Base-by-base conservation (phyloP, 345 rosid genomes). In the Cardamine resedifolia region DNA sequence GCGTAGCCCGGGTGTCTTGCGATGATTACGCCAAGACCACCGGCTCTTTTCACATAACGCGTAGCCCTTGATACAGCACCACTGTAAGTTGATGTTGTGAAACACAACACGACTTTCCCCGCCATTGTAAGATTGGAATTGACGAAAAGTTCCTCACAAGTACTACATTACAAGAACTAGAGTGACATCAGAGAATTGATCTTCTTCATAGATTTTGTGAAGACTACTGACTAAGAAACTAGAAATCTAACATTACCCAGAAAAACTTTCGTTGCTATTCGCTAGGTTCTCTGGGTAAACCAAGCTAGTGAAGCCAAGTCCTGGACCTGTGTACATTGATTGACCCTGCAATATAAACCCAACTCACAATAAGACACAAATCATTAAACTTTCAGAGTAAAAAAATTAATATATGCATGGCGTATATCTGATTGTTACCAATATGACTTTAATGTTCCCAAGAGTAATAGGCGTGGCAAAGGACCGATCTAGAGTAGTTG, bases 401-500 rank as follows among this genome's bases (percentile, higher is more conserved):
- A 48, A 59, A 58, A 5, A 15, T 39, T n/a, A 66, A 52, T 28
- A 0, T 14, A 12, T n/a, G n/a, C n/a, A n/a, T 23, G 18, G 26
- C 1, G 31, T 4, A 10, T 4, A 3, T 28, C 7, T 30, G 3
- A 3, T 61, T 5, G 52, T 61, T 73, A 81, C 84, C 84, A 81
- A 15, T 66, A 81, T 63, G 33, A 8, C 26, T 50, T 62, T 16
- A 48, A 72, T 75, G 70, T 81, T 81, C 9, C 78, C 78, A 36
- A 81, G 80, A 12, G 66, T 68, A 7, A 81, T 72, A 8, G 76
- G 59, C 10, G 83, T 79, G 3, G 76, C 70, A 66, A 83, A 83
- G 7, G 85, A 78, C 60, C 87, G 84, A 16, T 86, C 90, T 30
- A 82, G 36, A 49, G 82, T 86, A 16, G 77, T 82, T 16, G 85